These are phyloP conservation scores for Cryptomeria japonica DNA, from an alignment of 75 land plant species.

Conservation along the genomic window DNA sequence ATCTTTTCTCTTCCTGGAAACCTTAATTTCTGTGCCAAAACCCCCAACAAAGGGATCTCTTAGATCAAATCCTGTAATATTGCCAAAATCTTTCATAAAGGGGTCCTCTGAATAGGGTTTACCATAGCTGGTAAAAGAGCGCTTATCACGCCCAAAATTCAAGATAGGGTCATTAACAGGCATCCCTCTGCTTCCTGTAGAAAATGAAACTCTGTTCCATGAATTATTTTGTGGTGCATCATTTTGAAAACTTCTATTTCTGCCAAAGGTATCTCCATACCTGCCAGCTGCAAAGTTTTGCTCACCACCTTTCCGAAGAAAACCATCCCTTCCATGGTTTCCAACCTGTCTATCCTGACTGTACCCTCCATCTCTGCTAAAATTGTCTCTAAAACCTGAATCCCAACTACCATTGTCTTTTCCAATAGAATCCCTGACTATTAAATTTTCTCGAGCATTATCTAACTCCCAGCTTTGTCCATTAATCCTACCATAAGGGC, in stretches of 20 bases:
- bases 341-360: slow-evolving; percentile 27
- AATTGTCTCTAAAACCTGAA: slow-evolving; percentile 18
- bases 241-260: slow-evolving; percentile 27
- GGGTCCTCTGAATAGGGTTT: slow-evolving; percentile 49
- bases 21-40: slow-evolving; percentile 42
- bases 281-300: slow-evolving; percentile 17
- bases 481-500: slow-evolving; percentile 18
- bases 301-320: slow-evolving; percentile 33
- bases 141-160: slow-evolving; percentile 67
- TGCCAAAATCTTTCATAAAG: slow-evolving; percentile 29
- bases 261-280: slow-evolving; percentile 34
- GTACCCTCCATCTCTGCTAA: slow-evolving; percentile 30
- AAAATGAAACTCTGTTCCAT: slow-evolving; percentile 29
- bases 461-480: slow-evolving; percentile 25
- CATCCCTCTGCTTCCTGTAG: slow-evolving; percentile 27
- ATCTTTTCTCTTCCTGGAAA: slow-evolving; percentile 62
- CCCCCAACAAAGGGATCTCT: slow-evolving; percentile 52
- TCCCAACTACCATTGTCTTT: slow-evolving; percentile 11
- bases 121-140: slow-evolving; percentile 27
- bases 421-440: slow-evolving; percentile 14
- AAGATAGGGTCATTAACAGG: slow-evolving; percentile 42
- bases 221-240: slow-evolving; percentile 34
- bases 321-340: slow-evolving; percentile 29
- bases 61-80: slow-evolving; percentile 34
- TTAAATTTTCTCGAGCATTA: slow-evolving; percentile 10